Conservation (phyloP, 352 stramenopile genomes). For the Phytophthora pistaciae region DNA sequence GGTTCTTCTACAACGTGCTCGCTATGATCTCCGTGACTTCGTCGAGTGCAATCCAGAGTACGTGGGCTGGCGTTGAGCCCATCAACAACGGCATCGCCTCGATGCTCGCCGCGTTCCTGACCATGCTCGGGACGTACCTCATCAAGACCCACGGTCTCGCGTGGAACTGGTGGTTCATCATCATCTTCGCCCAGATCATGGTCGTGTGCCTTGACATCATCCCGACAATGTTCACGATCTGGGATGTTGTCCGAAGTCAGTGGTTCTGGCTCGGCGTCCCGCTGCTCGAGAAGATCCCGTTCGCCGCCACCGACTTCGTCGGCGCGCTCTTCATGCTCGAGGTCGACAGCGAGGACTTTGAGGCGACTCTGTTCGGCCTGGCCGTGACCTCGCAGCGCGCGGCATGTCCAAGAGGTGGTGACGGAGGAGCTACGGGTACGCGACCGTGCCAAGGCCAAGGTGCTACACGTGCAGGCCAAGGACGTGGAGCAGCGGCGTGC, state of each 20-base stretch:
- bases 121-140: constrained; percentile 46
- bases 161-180: constrained; percentile 63
- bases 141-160: constrained; percentile 43
- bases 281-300: constrained; percentile 61
- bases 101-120: constrained; percentile 56
- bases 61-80: constrained; percentile 67
- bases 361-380: constrained; percentile 63
- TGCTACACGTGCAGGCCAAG: too few species aligned
- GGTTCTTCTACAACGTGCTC: constrained; percentile 62
- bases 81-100: constrained; percentile 66
- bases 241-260: constrained; percentile 69
- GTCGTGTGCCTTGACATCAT: constrained; percentile 59
- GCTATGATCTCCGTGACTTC: constrained; percentile 61
- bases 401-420: too few species aligned
- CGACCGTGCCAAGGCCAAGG: too few species aligned
- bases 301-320: constrained; percentile 48
- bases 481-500: too few species aligned
- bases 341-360: constrained; percentile 57
- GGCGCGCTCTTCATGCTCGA: constrained; percentile 64
- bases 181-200: constrained; percentile 51
- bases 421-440: too few species aligned
- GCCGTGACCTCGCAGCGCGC: constrained; percentile 44
- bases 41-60: constrained; percentile 56
- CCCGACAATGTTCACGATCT: constrained; percentile 71
- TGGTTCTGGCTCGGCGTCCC: constrained; percentile 75